Evolutionary conservation across 1,284 basidiomycete species (phyloP), one percentile per base, ranked within the genome.

Genomic region (Leccinum angustisporum): DNA sequence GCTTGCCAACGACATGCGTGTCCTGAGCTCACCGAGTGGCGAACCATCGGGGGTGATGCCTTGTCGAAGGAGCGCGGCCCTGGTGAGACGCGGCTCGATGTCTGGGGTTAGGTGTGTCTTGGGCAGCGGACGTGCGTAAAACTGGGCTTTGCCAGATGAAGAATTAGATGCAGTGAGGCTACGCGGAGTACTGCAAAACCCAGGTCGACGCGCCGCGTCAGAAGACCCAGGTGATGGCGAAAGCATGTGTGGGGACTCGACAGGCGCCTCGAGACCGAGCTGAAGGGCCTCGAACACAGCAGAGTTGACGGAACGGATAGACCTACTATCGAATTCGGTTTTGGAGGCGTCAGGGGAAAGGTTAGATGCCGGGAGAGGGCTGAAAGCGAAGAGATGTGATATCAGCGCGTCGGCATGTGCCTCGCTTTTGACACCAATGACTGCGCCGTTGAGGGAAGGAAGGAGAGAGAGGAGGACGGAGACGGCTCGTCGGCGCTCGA

Each of bases 51-150:
- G 62, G 1, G 74, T 69, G 36, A 81, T 65, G 7, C 89, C 88
- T 1, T 84, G 83, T 43, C 93, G 85, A 5, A 95, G 81, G 4
- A 89, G 86, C 0, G 94, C 91, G 0, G 91, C 86, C 59, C 86
- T 86, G 8, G 90, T 89, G 61, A 86, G 87, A 43, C 93, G 87
- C 0, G 94, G 94, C 27, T 86, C 80, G 63, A 92, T 92, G 65
- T 86, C 83, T 0, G 93, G 91, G 16, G 78, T 72, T 4, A 71
- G 73, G 65, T 82, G 82, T 0, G 89, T 86, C 7, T 81, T 66
- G 0, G 92, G 93, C 0, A 92, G 69, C 0, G 82, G 74, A n/a
- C 92, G 86, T 5, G 92, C 93, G 57, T 81, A 84, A 79, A 94
- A 94, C 1, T 75, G 65, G 1, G 77, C 66, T 61, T 83, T 87